Evolutionary conservation across 1,284 basidiomycete genomes (phyloP).

Genomic region (Tilletia indica): DNA sequence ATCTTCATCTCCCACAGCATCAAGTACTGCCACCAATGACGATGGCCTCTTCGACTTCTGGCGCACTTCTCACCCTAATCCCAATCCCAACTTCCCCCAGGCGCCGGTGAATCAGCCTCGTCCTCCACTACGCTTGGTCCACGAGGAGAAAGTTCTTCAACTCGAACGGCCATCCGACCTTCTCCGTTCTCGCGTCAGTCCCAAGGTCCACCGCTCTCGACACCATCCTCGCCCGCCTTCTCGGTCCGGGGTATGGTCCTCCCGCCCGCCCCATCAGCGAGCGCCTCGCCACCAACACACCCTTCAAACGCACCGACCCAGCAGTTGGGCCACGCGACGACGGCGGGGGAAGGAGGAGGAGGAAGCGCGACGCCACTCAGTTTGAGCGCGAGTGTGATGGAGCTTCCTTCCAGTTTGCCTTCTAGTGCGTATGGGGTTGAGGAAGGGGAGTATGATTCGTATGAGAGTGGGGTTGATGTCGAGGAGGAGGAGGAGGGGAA

Average conservation of each 20-base stretch:
- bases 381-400: conserved; percentile 16
- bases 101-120: not conserved
- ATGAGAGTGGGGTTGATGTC: not conserved
- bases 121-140: not conserved
- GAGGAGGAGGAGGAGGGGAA: not conserved
- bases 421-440: not conserved
- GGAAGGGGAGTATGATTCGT: not conserved
- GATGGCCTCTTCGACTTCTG: too few species aligned
- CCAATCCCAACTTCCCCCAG: not conserved
- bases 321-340: too few species aligned
- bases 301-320: not conserved
- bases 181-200: not conserved
- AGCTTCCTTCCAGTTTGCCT: not conserved
- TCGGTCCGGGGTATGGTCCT: conserved; percentile 10
- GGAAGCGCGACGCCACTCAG: not conserved
- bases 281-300: not conserved
- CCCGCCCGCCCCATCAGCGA: not conserved
- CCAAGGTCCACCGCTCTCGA: not conserved
- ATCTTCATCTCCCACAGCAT: not conserved
- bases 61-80: not conserved
- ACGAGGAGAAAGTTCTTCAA: not conserved
- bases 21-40: not conserved
- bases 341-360: too few species aligned
- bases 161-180: not conserved
- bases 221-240: not conserved